Evolutionary conservation across 2,329 filamentous ascomycete species (phyloP).

Genomic region (Didymella segeticola): DNA sequence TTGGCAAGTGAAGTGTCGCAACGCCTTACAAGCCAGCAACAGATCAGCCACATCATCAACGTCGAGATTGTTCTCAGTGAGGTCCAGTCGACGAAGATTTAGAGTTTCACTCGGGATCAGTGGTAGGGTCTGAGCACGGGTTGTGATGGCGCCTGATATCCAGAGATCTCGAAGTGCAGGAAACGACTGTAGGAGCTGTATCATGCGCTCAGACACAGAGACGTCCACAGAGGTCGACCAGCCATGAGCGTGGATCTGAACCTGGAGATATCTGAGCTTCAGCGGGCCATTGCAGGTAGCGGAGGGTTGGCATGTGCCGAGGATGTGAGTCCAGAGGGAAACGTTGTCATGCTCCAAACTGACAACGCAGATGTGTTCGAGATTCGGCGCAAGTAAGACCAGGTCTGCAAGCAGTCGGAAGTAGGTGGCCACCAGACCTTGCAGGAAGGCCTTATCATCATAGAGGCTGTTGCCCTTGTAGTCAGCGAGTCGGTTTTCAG

Average conservation of each 20-base stretch:
- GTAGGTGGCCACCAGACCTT: conserved; percentile 21
- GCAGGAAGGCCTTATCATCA: conserved; percentile 8
- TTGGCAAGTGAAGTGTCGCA: conserved; percentile 30
- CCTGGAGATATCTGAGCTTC: conserved; percentile 24
- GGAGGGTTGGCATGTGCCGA: background rate
- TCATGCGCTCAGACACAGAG: conserved; percentile 14
- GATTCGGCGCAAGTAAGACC: conserved; percentile 23
- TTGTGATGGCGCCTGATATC: conserved; percentile 18
- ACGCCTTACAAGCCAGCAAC: conserved; percentile 15
- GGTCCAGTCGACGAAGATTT: conserved; percentile 27
- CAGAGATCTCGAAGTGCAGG: conserved; percentile 23
- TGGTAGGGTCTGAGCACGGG: background rate
- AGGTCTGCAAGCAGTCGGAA: conserved; percentile 29
- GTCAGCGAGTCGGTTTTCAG: conserved; percentile 37
- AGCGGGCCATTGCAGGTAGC: conserved; percentile 5
- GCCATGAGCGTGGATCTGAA: conserved; percentile 23
- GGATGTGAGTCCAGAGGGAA: conserved; percentile 32
- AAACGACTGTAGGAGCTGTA: conserved; percentile 10
- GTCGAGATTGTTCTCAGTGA: conserved; percentile 24
- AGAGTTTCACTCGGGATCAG: background rate
- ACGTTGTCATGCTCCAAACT: conserved; percentile 28
- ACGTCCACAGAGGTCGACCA: background rate
- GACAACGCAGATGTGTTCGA: conserved; percentile 31
- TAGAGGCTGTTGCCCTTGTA: conserved; percentile 27
- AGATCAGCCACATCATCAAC: conserved; percentile 19